These are phyloP conservation scores for Hymenoscyphus infarciens DNA, from an alignment of 2,329 filamentous ascomycete species.

Conservation along the genomic window DNA sequence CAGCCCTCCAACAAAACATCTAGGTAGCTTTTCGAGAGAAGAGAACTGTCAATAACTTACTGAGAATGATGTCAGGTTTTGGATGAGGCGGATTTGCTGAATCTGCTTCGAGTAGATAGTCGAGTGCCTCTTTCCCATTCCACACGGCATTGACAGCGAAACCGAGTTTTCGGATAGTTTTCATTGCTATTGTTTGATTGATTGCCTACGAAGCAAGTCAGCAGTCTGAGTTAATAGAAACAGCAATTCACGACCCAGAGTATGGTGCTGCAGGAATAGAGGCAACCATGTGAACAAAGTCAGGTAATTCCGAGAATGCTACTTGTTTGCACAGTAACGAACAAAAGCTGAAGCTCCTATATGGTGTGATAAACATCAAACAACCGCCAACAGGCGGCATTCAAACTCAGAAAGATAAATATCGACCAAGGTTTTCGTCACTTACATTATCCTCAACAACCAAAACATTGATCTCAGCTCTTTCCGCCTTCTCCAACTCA, in stretches of 20 bases:
- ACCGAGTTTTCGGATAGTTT: constrained; percentile 69
- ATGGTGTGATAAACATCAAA: no score
- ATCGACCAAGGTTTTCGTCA: no score
- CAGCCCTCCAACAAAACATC: no score
- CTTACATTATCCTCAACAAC: constrained; percentile 78
- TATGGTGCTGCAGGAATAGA: background rate
- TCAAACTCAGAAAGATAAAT: no score
- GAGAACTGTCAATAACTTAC: background rate
- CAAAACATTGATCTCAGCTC: constrained; percentile 64
- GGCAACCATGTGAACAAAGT: no score
- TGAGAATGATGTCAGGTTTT: constrained; percentile 68
- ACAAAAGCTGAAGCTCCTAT: no score
- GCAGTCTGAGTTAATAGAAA: background rate
- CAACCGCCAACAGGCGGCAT: no score
- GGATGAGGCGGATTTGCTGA: constrained; percentile 23
- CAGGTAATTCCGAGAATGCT: no score
- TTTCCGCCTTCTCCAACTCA: constrained; percentile 53
- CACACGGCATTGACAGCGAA: constrained; percentile 69
- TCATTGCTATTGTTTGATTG: constrained; percentile 73
- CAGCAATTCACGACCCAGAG: background rate
- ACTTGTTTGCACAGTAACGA: no score
- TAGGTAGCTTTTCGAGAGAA: no score
- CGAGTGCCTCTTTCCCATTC: constrained; percentile 76
- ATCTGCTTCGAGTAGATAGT: constrained; percentile 61
- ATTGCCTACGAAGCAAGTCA: constrained; percentile 40